phyloP scores from a whole-genome alignment of 1,284 basidiomycete genomes.

The Marasmius oreades region DNA sequence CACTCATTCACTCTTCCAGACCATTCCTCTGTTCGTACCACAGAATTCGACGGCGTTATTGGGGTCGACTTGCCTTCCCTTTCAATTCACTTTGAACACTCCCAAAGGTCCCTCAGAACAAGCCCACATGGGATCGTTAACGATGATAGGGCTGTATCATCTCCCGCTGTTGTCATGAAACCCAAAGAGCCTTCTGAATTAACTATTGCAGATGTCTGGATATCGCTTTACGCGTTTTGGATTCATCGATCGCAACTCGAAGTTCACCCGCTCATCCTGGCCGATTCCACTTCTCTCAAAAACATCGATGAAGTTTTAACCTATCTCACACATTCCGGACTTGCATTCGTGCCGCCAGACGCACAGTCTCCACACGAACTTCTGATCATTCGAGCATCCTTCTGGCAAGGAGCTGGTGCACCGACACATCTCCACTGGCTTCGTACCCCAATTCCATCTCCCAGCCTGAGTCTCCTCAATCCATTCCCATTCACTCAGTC shows the following conservation, averaged over 20 bases:
- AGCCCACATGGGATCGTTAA: slow-evolving; percentile 16
- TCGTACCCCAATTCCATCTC: slow-evolving; percentile 10
- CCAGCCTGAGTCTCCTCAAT: slow-evolving; percentile 5
- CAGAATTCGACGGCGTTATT: slow-evolving; percentile 5
- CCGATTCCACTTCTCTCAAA: neutral
- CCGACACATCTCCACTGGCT: slow-evolving; percentile 12
- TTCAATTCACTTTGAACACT: slow-evolving; percentile 8
- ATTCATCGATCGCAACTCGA: slow-evolving; percentile 13
- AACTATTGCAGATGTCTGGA: slow-evolving; percentile 12
- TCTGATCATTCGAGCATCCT: slow-evolving; percentile 14
- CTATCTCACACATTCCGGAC: slow-evolving; percentile 15
- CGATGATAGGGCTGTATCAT: slow-evolving; percentile 12
- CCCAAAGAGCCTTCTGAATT: slow-evolving; percentile 2
- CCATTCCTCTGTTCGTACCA: slow-evolving; percentile 6
- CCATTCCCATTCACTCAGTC: slow-evolving; percentile 14
- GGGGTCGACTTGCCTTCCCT: slow-evolving; percentile 6
- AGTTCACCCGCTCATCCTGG: slow-evolving; percentile 12
- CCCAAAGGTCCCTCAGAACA: slow-evolving; percentile 10
- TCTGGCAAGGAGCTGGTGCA: slow-evolving; percentile 19
- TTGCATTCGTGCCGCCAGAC: slow-evolving; percentile 14
- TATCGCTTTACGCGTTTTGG: slow-evolving; percentile 15
- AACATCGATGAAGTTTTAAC: slow-evolving; percentile 6
- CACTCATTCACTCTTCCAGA: slow-evolving; percentile 15
- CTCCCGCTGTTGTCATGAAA: slow-evolving; percentile 4
- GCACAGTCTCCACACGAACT: slow-evolving; percentile 8